Evolutionary conservation across 306 rosid species (phyloP), one percentile per base, ranked within the genome.

Genomic region (Inga leiocalycina): DNA sequence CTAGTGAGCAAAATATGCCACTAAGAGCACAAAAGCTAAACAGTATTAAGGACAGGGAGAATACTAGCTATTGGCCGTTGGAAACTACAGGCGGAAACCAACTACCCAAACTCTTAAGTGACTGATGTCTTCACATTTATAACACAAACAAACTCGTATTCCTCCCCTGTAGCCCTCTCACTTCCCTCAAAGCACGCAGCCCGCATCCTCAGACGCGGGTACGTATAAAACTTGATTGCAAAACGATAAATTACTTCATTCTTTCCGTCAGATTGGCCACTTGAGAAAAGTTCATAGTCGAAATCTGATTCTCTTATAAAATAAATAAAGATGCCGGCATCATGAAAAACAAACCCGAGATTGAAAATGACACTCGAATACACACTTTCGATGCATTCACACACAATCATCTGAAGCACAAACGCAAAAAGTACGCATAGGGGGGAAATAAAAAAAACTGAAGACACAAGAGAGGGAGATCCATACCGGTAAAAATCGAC

Each of bases 401-500:
- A 70, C 17, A 32, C 35, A 86, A 64, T 20, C 22, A 69, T 13
- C 0, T 45, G 77, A 82, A 65, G 79, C 75, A 62, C 9, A 82
- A 71, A 85, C 57, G 57, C 78, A 59, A 79, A 64, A 80, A 65
- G 69, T 52, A 37, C 15, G 67, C 5, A 10, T 61, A 61, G 65
- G 2, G 15, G 32, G 32, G 22, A 19, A n/a, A 10, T 2, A 11
- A 24, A 11, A 24, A 3, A 11, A 24, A 24, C 4, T 22, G 32
- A 61, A 61, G 13, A 59, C 30, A 59, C 5, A n/a, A 59, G 67
- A 80, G 52, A 81, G 78, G 73, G 84, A 81, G 89, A 88, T 85
- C 84, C 85, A 24, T 61, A 96, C 99, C 99, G 90, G 93, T 96
- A 96, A 79, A 96, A 96, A 88, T 96, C 99, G 48, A 96, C 97